phyloP scores from a whole-genome alignment of 495 filamentous ascomycete species.

The Aeminium ludgeri region DNA sequence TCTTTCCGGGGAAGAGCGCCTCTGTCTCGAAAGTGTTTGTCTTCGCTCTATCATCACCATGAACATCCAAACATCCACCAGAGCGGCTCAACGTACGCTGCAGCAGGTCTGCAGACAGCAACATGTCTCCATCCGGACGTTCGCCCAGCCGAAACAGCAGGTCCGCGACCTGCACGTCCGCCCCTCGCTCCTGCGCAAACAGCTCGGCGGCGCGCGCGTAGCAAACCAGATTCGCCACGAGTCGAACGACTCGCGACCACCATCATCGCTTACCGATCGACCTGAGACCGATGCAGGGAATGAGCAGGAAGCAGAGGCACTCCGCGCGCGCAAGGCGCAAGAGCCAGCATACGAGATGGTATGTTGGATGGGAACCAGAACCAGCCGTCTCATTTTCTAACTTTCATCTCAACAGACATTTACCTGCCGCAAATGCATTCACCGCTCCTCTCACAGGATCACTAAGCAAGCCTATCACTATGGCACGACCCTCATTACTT shows the following conservation, averaged over 20 bases:
- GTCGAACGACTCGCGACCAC: background rate
- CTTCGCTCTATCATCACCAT: background rate
- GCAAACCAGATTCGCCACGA: constrained; percentile 6
- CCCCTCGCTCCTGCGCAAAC: background rate
- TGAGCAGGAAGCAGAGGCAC: background rate
- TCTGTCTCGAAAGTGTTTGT: constrained; percentile 1
- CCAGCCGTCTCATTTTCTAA: background rate
- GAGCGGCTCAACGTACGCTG: background rate
- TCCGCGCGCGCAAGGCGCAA: constrained; percentile 16
- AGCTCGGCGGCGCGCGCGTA: background rate
- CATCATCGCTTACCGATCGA: constrained; percentile 5
- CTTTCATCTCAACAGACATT: constrained; percentile 34
- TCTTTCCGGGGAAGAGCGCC: no score
- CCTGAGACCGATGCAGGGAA: background rate
- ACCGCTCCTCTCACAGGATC: constrained; percentile 58
- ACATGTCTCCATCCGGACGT: background rate
- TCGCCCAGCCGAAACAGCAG: background rate
- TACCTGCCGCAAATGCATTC: constrained; percentile 66
- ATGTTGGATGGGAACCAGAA: background rate
- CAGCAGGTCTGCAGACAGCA: background rate
- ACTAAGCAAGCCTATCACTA: constrained; percentile 88
- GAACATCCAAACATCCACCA: background rate
- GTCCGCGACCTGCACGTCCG: background rate
- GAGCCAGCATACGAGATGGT: constrained; percentile 59
- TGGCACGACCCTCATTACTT: constrained; percentile 74